Evolutionary conservation across 2,329 filamentous ascomycete species (phyloP).

Genomic region (Pestalotiopsis sp.): DNA sequence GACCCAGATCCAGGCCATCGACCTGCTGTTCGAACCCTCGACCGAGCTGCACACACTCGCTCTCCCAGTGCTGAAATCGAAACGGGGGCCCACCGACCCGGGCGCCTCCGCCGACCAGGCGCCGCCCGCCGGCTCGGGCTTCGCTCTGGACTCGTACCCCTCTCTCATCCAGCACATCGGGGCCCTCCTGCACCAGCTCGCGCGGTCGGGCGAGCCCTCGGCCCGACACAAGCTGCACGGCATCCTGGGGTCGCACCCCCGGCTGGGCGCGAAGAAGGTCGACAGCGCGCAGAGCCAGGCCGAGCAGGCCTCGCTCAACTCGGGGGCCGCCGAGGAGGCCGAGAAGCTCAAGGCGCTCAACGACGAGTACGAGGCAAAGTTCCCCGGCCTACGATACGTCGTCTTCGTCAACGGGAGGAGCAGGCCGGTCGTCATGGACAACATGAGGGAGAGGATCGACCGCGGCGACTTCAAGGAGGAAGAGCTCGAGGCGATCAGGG

Average conservation of each 20-base stretch:
- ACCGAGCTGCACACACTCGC: slow-evolving; percentile 72
- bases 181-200: slow-evolving; percentile 61
- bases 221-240: slow-evolving; percentile 63
- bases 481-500: slow-evolving; percentile 74
- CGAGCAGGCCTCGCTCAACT: slow-evolving; percentile 77
- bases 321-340: slow-evolving; percentile 51
- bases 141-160: slow-evolving; percentile 65
- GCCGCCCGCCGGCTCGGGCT: slow-evolving; percentile 63
- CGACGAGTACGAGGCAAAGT: slow-evolving; percentile 74
- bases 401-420: slow-evolving; percentile 87
- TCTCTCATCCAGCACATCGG: slow-evolving; percentile 70
- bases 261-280: slow-evolving; percentile 78
- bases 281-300: slow-evolving; percentile 79
- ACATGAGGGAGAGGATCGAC: slow-evolving; percentile 77
- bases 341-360: slow-evolving; percentile 66
- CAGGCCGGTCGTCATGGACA: slow-evolving; percentile 73
- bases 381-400: slow-evolving; percentile 84
- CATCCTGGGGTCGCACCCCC: slow-evolving; percentile 80
- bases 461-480: slow-evolving; percentile 68
- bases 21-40: slow-evolving; percentile 84
- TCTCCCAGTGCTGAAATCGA: slow-evolving; percentile 62
- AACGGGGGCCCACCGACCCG: slow-evolving; percentile 59
- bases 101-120: slow-evolving; percentile 79
- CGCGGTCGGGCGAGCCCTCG: slow-evolving; percentile 44
- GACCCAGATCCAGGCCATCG: slow-evolving; percentile 62